Evolutionary conservation across 768 basidiomycete genomes (phyloP), one percentile per base, ranked within the genome.

Genomic region (Guyanaporus albipodus): DNA sequence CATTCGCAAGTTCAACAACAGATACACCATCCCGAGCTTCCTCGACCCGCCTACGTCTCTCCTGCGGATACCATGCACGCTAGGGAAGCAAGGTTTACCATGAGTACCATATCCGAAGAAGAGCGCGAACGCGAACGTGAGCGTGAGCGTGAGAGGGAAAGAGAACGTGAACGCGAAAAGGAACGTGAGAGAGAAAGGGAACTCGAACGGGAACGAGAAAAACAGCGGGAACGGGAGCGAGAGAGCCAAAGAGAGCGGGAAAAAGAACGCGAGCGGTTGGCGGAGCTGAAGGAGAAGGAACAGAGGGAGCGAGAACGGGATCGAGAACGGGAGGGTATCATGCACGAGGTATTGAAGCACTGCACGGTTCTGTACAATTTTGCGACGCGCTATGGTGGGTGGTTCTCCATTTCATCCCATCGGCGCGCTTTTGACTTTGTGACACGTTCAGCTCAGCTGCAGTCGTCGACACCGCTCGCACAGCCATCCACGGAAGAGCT

Each of bases 341-440:
- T 62, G 51, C 52, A 44, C 8, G 56, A 62, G 39, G 61, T 58
- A 28, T 33, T 65, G 44, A 54, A 77, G 48, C 81, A 83, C 55
- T 90, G 87, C 49, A 70, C 67, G 32, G 68, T 72, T 32, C 54
- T 90, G 40, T 82, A 82, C 58, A 45, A 70, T 11, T 90, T 89
- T 59, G 84, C 87, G 9, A 75, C 68, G 41, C 79, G 75, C 56
- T 88, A 83, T 64, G 81, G 86, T 87, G 49, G 46, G 74, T 50
- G 24, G 21, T 28, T n/a, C 9, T 35, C 18, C 29, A 10, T 47
- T 28, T 34, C n/a, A n/a, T 14, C 26, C 38, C 17, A 22, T 6
- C 17, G 11, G 14, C 2, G 23, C 29, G 31, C 52, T 22, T 40
- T 49, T 52, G 37, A 57, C 21, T 8, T 38, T 24, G 7, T 32